These are phyloP conservation scores for Lasiosphaeriaceae sp. DNA, from an alignment of 495 filamentous ascomycete species.

Conservation along the genomic window DNA sequence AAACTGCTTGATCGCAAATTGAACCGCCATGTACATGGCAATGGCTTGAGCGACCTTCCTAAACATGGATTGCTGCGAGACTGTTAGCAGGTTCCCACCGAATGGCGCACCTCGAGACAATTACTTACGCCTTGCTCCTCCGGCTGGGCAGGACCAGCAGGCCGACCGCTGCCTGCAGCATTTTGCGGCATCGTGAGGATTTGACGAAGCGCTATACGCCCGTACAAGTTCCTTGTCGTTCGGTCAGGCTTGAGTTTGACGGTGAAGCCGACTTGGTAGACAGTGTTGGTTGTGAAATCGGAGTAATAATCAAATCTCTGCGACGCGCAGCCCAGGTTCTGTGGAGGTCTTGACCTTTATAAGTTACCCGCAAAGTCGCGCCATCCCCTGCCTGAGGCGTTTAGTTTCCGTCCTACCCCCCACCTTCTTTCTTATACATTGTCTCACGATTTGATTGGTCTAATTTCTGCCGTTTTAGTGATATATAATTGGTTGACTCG, in stretches of 20 bases:
- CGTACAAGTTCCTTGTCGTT: background rate
- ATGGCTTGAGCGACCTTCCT: conserved; percentile 37
- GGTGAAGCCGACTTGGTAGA: background rate
- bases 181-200: conserved; percentile 35
- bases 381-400: no score
- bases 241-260: background rate
- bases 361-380: no score
- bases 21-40: conserved; percentile 43
- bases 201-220: background rate
- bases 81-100: conserved; percentile 1
- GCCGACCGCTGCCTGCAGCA: conserved; percentile 19
- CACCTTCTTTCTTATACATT: no score
- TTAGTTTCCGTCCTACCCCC: no score
- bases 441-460: no score
- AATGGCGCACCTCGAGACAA: background rate
- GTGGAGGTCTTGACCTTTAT: no score
- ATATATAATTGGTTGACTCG: no score
- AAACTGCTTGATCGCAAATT: conserved; percentile 44
- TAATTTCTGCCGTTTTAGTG: no score
- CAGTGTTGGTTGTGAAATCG: background rate
- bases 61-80: conserved; percentile 28
- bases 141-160: conserved; percentile 19
- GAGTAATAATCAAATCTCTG: no score
- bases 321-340: no score
- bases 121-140: conserved; percentile 38